These are phyloP conservation scores for Venturia nashicola DNA, from an alignment of 2,329 filamentous ascomycete species.

Conservation along the genomic window DNA sequence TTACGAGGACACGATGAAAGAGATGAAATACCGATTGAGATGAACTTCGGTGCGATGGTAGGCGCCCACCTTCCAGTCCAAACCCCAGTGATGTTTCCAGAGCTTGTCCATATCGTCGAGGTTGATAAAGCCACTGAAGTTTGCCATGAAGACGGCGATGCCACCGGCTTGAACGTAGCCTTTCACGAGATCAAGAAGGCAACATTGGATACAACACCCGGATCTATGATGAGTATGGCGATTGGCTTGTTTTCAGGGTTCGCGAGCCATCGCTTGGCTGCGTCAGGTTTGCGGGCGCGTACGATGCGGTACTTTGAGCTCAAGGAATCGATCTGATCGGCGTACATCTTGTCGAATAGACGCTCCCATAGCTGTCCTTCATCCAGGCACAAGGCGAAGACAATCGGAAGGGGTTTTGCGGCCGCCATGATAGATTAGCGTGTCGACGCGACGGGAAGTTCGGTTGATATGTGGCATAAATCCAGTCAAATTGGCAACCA, in stretches of 20 bases:
- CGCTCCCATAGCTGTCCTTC: constrained; percentile 4
- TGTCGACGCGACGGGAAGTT: neutral
- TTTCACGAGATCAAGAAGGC: neutral
- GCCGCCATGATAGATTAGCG: neutral
- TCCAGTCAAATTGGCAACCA: neutral
- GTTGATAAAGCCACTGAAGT: constrained; percentile 1
- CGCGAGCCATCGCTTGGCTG: neutral
- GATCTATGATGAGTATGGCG: neutral
- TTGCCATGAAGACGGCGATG: neutral
- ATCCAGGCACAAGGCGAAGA: neutral
- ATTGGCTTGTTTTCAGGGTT: constrained; percentile 2
- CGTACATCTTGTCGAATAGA: constrained; percentile 2
- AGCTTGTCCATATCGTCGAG: constrained; percentile 1
- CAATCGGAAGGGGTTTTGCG: neutral
- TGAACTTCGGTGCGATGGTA: constrained; percentile 1
- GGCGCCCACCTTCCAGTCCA: constrained; percentile 4
- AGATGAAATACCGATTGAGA: constrained; percentile 2
- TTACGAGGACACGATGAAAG: neutral
- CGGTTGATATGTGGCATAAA: neutral
- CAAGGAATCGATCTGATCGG: neutral
- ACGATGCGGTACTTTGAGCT: neutral
- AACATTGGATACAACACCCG: neutral
- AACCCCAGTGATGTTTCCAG: neutral
- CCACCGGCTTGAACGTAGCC: neutral
- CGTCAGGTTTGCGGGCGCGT: neutral